Conservation (phyloP, 1,284 basidiomycete species). For the Cryptococcus sp. region DNA sequence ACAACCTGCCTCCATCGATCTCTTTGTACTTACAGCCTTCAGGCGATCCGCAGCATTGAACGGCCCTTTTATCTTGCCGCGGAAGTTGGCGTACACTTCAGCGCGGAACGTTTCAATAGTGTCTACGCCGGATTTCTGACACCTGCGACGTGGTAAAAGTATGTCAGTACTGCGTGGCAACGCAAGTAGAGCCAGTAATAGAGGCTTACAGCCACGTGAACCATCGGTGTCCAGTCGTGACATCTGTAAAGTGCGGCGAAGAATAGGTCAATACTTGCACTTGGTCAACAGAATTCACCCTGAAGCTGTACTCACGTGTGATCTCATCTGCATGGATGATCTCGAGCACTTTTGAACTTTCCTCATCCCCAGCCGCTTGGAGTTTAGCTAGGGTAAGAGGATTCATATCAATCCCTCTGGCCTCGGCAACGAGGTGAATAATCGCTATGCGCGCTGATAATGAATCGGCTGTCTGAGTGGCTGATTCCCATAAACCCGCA, state of each 20-base stretch:
- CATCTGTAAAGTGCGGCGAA: conserved; percentile 54
- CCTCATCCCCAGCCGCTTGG: conserved; percentile 65
- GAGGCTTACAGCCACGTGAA: conserved; percentile 65
- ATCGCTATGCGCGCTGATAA: conserved; percentile 77
- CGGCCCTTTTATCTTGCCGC: conserved; percentile 78
- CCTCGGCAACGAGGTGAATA: conserved; percentile 87
- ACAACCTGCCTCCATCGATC: not conserved
- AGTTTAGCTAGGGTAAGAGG: conserved; percentile 80
- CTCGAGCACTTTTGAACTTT: conserved; percentile 70
- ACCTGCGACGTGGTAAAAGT: conserved; percentile 42
- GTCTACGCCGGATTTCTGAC: conserved; percentile 64
- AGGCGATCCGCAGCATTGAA: conserved; percentile 77
- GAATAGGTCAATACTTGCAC: not conserved
- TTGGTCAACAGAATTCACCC: not conserved
- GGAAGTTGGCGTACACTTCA: conserved; percentile 73
- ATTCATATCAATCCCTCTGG: conserved; percentile 82
- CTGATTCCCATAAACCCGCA: conserved; percentile 79
- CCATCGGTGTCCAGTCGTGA: conserved; percentile 80
- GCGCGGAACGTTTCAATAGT: conserved; percentile 71
- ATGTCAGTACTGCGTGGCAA: not conserved
- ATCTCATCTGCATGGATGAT: conserved; percentile 83
- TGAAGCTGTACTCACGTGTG: conserved; percentile 54
- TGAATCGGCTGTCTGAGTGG: conserved; percentile 68
- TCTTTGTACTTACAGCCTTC: conserved; percentile 58
- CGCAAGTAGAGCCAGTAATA: not conserved